phyloP scores from a whole-genome alignment of 345 rosid species.

The Punica granatum region DNA sequence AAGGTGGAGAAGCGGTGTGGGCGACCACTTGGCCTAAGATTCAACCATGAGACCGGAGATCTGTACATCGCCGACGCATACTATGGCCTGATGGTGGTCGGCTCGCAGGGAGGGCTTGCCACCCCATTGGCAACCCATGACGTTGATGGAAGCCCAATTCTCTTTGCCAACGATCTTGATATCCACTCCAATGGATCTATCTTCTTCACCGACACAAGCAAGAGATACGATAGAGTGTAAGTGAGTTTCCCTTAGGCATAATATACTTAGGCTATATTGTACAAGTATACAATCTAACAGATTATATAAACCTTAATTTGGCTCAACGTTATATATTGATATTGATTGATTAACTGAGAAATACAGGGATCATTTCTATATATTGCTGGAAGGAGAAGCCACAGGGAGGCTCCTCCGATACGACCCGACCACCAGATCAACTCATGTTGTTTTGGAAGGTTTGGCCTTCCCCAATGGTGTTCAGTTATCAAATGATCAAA shows the following conservation, averaged over 20 bases:
- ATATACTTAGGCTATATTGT: too few species aligned
- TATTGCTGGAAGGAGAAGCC: conserved; percentile 86
- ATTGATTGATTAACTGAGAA: background rate
- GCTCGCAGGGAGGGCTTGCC: conserved; percentile 81
- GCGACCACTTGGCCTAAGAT: conserved; percentile 82
- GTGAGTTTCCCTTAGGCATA: conserved; percentile 7
- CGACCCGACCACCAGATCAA: conserved; percentile 70
- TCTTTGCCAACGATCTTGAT: conserved; percentile 92
- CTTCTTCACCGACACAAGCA: conserved; percentile 93
- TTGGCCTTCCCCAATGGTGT: conserved; percentile 95
- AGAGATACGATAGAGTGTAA: conserved; percentile 83
- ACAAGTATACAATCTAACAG: too few species aligned
- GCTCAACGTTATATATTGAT: too few species aligned
- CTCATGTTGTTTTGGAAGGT: conserved; percentile 73
- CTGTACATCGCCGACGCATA: conserved; percentile 92
- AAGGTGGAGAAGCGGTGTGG: conserved; percentile 81
- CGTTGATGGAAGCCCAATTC: conserved; percentile 52
- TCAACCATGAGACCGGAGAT: conserved; percentile 49
- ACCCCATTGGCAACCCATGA: conserved; percentile 61
- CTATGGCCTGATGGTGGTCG: conserved; percentile 75
- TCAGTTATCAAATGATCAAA: conserved; percentile 71
- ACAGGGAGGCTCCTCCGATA: conserved; percentile 87
- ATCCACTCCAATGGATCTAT: conserved; percentile 79
- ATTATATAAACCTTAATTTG: too few species aligned
- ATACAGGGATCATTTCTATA: conserved; percentile 80